Evolutionary conservation across 2,329 filamentous ascomycete genomes (phyloP), one percentile per base, ranked within the genome.

Genomic region (Colletotrichum nymphaeae): DNA sequence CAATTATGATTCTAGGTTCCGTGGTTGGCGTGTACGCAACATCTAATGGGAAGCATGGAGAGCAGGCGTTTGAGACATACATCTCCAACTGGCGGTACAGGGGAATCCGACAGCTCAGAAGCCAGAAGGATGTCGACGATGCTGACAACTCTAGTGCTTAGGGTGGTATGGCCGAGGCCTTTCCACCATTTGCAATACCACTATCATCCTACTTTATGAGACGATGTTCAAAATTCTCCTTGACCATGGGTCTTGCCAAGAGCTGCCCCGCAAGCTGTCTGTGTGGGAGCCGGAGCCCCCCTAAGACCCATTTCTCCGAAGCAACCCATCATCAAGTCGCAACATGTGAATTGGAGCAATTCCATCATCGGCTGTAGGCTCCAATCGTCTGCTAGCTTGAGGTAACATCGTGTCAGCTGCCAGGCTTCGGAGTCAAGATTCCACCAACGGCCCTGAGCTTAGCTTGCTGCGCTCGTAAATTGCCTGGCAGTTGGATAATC

Each of bases 41-140:
- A 2, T 73, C 74, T 5, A 76, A 75, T 7, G 69, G 69, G 0
- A 75, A 76, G 32, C 73, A 75, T 24, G 69, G 73, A 9, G 69
- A 76, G 60, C 72, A 74, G n/a, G 72, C 72, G 4, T 74, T 74
- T 3, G 72, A 74, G 42, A 72, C 72, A 6, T 67, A 72, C n/a
- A 67, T 74, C 24, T 74, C 67, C 4, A 71, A 74, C 28, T 71
- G 67, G 68, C 12, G 30, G 8, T 74, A 74, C 24, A 63, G 53
- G 1, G 68, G 72, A 0, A 46, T 72, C 8, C 30, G 63, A 16
- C 68, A 72, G 24, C 22, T 72, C 12, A 67, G 63, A 37, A 74
- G 72, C 26, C 67, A 74, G 9, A 14, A 63, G 11, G 68, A 67
- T 9, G 68, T 67, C 5, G 58, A 68, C 6, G 32, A 67, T 52